Evolutionary conservation across 257 asterid species (phyloP).

Genomic region (Lantana camara): DNA sequence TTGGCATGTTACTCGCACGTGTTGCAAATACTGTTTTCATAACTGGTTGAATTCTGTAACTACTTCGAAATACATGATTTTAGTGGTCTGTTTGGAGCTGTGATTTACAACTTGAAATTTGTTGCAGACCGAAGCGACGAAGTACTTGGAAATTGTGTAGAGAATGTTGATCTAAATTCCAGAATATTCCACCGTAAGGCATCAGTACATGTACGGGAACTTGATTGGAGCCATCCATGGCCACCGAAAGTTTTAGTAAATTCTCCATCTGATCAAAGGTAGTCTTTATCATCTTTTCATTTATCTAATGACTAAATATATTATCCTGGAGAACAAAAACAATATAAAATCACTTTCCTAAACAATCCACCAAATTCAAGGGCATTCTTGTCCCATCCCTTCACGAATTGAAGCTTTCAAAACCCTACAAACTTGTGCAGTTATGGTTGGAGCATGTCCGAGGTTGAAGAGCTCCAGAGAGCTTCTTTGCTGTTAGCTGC

Average conservation of each 20-base stretch:
- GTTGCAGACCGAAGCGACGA: constrained; percentile 71
- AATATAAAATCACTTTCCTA: constrained; percentile 13
- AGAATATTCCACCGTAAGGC: constrained; percentile 48
- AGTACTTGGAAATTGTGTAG: constrained; percentile 72
- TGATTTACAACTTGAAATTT: background rate
- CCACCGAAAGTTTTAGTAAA: constrained; percentile 52
- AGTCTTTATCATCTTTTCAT: constrained; percentile 8
- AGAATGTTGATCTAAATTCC: constrained; percentile 61
- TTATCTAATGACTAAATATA: background rate
- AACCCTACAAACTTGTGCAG: too few species aligned
- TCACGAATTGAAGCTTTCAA: too few species aligned
- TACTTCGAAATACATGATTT: constrained; percentile 4
- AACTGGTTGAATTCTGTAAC: constrained; percentile 56
- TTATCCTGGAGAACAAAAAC: background rate
- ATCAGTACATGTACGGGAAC: constrained; percentile 77
- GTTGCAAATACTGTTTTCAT: constrained; percentile 82
- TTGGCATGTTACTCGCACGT: constrained; percentile 85
- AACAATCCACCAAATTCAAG: too few species aligned
- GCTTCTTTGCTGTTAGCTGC: constrained; percentile 91
- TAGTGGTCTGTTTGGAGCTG: background rate
- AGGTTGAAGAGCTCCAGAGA: constrained; percentile 65
- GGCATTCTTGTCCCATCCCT: too few species aligned
- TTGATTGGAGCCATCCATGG: constrained; percentile 81
- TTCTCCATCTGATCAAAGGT: constrained; percentile 52
- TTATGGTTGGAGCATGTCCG: constrained; percentile 63